These are phyloP conservation scores for Sugiyamaella chiloensis DNA, from an alignment of 805 yeast species.

Conservation along the genomic window DNA sequence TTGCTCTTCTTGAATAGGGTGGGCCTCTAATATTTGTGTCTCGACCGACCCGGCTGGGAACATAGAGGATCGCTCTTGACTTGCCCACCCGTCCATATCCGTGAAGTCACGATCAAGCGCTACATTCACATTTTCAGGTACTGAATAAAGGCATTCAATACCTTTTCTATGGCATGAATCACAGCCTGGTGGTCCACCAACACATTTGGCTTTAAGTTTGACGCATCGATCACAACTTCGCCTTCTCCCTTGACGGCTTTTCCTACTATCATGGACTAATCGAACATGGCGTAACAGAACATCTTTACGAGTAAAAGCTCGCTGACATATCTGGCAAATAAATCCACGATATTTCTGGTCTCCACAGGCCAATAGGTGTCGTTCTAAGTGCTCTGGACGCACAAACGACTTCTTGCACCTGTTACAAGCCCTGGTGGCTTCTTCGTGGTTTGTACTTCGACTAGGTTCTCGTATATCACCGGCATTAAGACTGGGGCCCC, in stretches of 20 bases:
- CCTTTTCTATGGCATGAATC: neutral
- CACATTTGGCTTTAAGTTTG: neutral
- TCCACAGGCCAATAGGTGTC: neutral
- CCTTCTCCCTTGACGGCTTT: neutral
- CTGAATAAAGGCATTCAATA: neutral
- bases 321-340: neutral
- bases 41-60: neutral
- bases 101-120: neutral
- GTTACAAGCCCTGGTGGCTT: too few species aligned
- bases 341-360: neutral
- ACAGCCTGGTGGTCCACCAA: neutral
- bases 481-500: too few species aligned
- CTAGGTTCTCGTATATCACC: too few species aligned
- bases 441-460: too few species aligned
- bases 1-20: neutral
- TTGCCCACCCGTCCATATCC: neutral
- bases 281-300: neutral
- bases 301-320: neutral
- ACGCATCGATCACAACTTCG: conserved; percentile 1
- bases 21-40: too few species aligned
- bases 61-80: neutral
- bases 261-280: neutral
- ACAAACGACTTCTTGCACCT: neutral
- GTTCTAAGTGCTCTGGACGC: neutral
- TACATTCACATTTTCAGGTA: neutral